These are phyloP conservation scores for Paraleonurus japonicus DNA, from an alignment of 257 asterid genomes.

Conservation along the genomic window DNA sequence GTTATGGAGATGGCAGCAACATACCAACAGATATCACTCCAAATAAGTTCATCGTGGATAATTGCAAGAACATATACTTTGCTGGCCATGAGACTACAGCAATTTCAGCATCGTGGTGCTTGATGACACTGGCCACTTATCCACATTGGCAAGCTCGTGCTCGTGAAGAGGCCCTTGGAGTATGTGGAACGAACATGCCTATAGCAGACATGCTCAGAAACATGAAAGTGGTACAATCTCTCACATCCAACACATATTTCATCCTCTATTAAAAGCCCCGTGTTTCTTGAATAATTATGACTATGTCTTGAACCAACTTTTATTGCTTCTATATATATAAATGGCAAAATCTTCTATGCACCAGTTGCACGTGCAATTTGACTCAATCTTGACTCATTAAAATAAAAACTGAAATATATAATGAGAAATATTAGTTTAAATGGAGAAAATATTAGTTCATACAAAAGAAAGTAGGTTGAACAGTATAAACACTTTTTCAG, in stretches of 20 bases:
- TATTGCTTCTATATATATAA: neutral
- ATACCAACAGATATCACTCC: conserved; percentile 40
- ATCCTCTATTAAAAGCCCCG: neutral
- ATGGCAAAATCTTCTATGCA: neutral
- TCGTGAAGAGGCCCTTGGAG: conserved; percentile 60
- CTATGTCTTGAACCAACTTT: neutral
- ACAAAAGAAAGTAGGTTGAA: neutral
- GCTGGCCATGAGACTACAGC: conserved; percentile 76
- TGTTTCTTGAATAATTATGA: neutral
- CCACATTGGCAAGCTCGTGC: conserved; percentile 81
- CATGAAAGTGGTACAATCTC: conserved; percentile 60
- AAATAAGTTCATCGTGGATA: conserved; percentile 54
- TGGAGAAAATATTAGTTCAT: neutral
- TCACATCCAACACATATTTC: neutral
- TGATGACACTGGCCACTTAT: conserved; percentile 63
- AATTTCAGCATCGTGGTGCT: conserved; percentile 74
- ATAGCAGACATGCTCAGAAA: conserved; percentile 49
- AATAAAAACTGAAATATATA: too few species aligned
- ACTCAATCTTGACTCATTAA: neutral
- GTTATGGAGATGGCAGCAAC: conserved; percentile 32
- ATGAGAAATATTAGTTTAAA: neutral
- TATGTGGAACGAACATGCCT: conserved; percentile 49
- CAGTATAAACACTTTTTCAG: neutral
- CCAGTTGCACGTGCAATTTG: neutral
- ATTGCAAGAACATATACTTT: conserved; percentile 71